Evolutionary conservation across 208 protist genomes (phyloP).

Genomic region (Willaertia magna): DNA sequence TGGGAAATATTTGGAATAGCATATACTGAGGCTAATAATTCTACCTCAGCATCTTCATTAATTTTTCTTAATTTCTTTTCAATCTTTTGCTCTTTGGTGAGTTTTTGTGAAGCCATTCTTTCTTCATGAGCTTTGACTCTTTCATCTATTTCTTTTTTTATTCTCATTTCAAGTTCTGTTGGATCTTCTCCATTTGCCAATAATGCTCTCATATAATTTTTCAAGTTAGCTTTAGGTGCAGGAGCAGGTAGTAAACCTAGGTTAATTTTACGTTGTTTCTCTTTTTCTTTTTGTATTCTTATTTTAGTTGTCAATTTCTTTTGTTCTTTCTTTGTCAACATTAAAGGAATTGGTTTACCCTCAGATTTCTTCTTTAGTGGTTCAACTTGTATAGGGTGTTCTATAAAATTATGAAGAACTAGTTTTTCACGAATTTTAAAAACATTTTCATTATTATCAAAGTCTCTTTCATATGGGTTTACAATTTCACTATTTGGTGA

Average conservation of each 20-base stretch:
- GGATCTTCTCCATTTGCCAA: neutral
- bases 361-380: neutral
- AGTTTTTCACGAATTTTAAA: neutral
- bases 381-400: slow-evolving; percentile 16
- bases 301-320: slow-evolving; percentile 22
- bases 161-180: neutral
- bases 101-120: neutral
- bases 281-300: slow-evolving; percentile 18
- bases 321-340: slow-evolving; percentile 23
- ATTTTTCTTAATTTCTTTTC: neutral
- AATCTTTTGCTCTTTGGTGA: neutral
- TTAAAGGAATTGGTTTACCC: slow-evolving; percentile 3
- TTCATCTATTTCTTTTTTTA: neutral
- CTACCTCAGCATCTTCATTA: neutral
- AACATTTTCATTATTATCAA: neutral
- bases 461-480: neutral
- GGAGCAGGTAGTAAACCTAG: slow-evolving; percentile 18
- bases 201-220: slow-evolving; percentile 4
- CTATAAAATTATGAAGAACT: slow-evolving; percentile 10
- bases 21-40: neutral
- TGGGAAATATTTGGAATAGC: neutral
- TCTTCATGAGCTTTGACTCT: neutral
- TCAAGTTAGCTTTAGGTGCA: slow-evolving; percentile 16
- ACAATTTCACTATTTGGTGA: neutral
- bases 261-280: slow-evolving; percentile 23